Percentiles rank a stretch among this genome's conserved stretches.
These are phyloP conservation scores for Lepiota brunneoincarnata DNA, from an alignment of 768 basidiomycete species.

Conservation along the genomic window DNA sequence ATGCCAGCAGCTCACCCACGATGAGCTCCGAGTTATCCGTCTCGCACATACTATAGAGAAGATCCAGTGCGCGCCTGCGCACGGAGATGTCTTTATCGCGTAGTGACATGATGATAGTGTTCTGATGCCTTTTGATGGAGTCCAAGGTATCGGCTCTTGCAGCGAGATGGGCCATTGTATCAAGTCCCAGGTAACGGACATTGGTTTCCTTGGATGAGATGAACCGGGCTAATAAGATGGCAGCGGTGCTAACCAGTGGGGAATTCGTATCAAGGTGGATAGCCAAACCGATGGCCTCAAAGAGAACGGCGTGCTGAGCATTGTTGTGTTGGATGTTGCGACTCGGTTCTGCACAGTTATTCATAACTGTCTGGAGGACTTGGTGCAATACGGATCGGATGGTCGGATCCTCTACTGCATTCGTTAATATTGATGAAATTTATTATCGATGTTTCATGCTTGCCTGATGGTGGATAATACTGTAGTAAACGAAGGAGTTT, in stretches of 20 bases:
- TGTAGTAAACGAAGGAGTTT: slow-evolving; percentile 91
- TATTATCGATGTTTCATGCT: slow-evolving; percentile 18
- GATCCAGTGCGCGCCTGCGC: slow-evolving; percentile 87
- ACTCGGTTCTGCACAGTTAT: slow-evolving; percentile 85
- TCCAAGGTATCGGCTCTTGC: slow-evolving; percentile 89
- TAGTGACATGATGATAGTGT: slow-evolving; percentile 90
- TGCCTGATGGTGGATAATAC: slow-evolving; percentile 94
- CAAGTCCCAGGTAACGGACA: slow-evolving; percentile 93
- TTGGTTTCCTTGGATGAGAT: slow-evolving; percentile 99
- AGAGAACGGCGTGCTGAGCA: slow-evolving; percentile 96
- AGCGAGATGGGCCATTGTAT: slow-evolving; percentile 98
- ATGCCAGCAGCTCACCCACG: slow-evolving; percentile 91
- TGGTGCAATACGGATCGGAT: slow-evolving; percentile 74
- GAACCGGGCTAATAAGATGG: slow-evolving; percentile 89
- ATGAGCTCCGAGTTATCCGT: slow-evolving; percentile 94
- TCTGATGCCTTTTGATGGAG: slow-evolving; percentile 93
- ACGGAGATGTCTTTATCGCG: slow-evolving; percentile 98
- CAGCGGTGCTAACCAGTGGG: slow-evolving; percentile 82
- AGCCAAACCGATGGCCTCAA: slow-evolving; percentile 94
- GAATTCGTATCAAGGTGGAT: slow-evolving; percentile 95
- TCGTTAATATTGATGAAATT: slow-evolving; percentile 5
- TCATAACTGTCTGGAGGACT: slow-evolving; percentile 88
- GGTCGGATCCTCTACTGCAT: slow-evolving; percentile 73
- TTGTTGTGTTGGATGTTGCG: slow-evolving; percentile 98
- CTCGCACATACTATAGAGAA: slow-evolving; percentile 99